Evolutionary conservation across 192 early-diverging fungal genomes (phyloP), one percentile per base, ranked within the genome.

Genomic region (Helicostylum pulchrum): DNA sequence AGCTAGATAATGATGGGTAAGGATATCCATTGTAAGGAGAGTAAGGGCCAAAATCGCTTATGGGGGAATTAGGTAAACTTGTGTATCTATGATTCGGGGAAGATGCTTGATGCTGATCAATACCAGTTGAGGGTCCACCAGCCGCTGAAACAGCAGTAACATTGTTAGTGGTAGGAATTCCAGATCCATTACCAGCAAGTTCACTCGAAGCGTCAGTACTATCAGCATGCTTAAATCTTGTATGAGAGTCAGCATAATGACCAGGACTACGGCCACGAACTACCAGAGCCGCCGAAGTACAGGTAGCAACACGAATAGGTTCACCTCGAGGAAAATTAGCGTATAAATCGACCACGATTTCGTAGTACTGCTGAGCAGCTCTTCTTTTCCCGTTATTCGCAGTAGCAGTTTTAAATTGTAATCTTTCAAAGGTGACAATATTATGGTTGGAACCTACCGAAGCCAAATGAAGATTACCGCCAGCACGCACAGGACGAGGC

Each of bases 321-420:
- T 59, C 60, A 21, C 83, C 84, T 15, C 84, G 80, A 4, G 77
- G 78, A 32, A 80, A 83, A 53, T 86, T 80, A 17, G 87, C 94
- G 65, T 79, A 85, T 34, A 95, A 72, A 50, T 88, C 86, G 0
- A 92, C 82, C 26, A 79, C 71, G 36, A 97, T 74, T 39, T 82
- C 75, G 65, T 92, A 92, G 77, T 92, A 94, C 72, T 97, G 94
- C 70, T 97, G 94, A 0, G 93, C 88, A 14, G 89, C 91, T 8
- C 88, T 79, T 48, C 92, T 81, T 67, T 92, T 92, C 44, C 91
- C 91, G 67, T 93, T 95, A 74, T 95, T 97, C 36, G 91, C 90
- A 0, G 94, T 97, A 26, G 94, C 93, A 0, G 87, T 86, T 72
- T 95, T 95, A 84, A 97, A 97, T 78, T 97, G 94, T 14, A 97